These are phyloP conservation scores for Rhododendron vialii DNA, from an alignment of 148 eudicot species.

Conservation along the genomic window DNA sequence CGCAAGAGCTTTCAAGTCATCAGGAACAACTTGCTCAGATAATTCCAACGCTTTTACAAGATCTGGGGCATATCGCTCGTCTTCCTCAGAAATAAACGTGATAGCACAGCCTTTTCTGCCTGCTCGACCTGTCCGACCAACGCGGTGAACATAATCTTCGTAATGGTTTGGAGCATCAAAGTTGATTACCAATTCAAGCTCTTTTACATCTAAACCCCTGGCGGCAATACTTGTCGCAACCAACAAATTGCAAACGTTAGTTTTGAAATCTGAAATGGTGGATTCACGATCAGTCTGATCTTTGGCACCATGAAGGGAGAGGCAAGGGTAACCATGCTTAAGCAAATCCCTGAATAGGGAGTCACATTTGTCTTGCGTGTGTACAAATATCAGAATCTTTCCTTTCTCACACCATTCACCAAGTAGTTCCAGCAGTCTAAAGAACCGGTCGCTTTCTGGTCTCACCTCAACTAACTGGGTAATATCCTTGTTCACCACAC, in stretches of 20 bases:
- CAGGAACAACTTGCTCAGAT: slow-evolving; percentile 75
- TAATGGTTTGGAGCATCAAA: slow-evolving; percentile 80
- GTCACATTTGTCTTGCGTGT: slow-evolving; percentile 72
- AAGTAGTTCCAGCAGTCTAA: slow-evolving; percentile 62
- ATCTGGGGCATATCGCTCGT: slow-evolving; percentile 71
- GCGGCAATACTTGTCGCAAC: slow-evolving; percentile 82
- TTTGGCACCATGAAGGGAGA: slow-evolving; percentile 80
- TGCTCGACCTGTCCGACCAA: slow-evolving; percentile 83
- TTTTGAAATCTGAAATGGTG: slow-evolving; percentile 71
- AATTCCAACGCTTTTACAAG: slow-evolving; percentile 67
- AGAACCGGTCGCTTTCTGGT: slow-evolving; percentile 69
- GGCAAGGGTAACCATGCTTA: slow-evolving; percentile 76
- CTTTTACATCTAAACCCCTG: slow-evolving; percentile 82
- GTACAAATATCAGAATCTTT: slow-evolving; percentile 66
- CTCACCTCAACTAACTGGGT: slow-evolving; percentile 78
- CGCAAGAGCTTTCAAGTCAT: slow-evolving; percentile 68
- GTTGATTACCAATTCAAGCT: slow-evolving; percentile 72
- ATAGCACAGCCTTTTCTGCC: slow-evolving; percentile 75
- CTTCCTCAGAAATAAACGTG: slow-evolving; percentile 69
- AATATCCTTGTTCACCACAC: slow-evolving; percentile 86
- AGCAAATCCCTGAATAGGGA: slow-evolving; percentile 59
- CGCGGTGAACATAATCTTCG: slow-evolving; percentile 85
- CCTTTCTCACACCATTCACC: slow-evolving; percentile 95
- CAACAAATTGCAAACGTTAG: slow-evolving; percentile 71
- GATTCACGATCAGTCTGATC: slow-evolving; percentile 89